Base-by-base conservation (phyloP, 345 rosid species). In the Corchorus olitorius region DNA sequence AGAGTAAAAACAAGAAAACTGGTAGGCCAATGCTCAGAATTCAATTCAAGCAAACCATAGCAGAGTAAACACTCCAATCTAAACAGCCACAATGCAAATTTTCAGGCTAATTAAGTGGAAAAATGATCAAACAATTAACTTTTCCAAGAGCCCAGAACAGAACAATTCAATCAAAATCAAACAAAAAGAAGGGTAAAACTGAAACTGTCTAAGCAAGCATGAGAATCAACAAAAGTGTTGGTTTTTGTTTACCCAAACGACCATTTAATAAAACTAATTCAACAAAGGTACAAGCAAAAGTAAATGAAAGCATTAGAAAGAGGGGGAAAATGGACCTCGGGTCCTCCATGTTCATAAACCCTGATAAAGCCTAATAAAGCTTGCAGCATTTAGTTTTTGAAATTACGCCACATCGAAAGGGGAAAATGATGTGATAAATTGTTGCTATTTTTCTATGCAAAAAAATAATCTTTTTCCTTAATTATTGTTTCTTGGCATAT, bases 281-380 rank as follows among this genome's bases (percentile, higher is more conserved):
- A 3, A 58, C 53, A n/a, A 19, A 69, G 33, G 11, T 37, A 20
- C 19, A 63, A 60, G 41, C 22, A 10, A 63, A 45, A 53, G 8
- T 48, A 22, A 54, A 3, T 39, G 43, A 3, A 15, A 19, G 41
- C 5, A 55, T 1, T 0, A 41, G 61, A 71, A 58, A 46, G 58
- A 27, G 58, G 17, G n/a, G 60, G 9, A 43, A 8, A 75, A 27
- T 27, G 27, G 16, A 91, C 98, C 98, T 93, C 94, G 65, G 97
- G 94, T 20, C 97, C 98, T 6, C 98, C 99, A 20, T 83, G 86
- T 85, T 95, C 92, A 80, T 90, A 87, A 80, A 95, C 90, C 84
- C 93, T 86, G 39, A 95, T 88, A n/a, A n/a, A n/a, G n/a, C n/a
- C n/a, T n/a, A n/a, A n/a, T n/a, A n/a, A n/a, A n/a, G n/a, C n/a